These are phyloP conservation scores for Eurotiales sp. DNA, from an alignment of 2,329 filamentous ascomycete species.

Conservation along the genomic window DNA sequence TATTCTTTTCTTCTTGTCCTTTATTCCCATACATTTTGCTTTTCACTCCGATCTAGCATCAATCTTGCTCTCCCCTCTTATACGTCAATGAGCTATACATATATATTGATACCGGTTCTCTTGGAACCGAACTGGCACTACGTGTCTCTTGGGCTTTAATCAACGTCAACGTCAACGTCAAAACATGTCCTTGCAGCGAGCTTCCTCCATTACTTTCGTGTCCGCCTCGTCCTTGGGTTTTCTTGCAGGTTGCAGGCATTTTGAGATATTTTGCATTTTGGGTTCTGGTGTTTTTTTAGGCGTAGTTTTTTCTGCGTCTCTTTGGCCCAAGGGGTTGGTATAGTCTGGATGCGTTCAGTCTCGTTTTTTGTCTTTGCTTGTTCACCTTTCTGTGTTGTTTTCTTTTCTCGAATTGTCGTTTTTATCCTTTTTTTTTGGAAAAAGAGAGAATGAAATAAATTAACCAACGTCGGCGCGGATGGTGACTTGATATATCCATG, in stretches of 20 bases:
- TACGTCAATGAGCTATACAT: not conserved
- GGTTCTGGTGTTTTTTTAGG: not conserved
- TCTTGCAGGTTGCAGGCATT: not conserved
- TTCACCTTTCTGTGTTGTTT: not conserved
- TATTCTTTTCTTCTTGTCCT: not conserved
- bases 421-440: not conserved
- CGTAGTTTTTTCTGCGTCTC: not conserved
- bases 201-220: too few species aligned
- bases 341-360: not conserved
- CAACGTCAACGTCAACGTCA: too few species aligned
- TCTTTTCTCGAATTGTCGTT: not conserved
- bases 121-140: not conserved
- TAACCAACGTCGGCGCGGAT: not conserved
- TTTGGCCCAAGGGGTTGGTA: too few species aligned
- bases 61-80: constrained; percentile 6
- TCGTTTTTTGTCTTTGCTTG: not conserved
- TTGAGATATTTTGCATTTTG: not conserved
- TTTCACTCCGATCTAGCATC: not conserved
- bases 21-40: not conserved
- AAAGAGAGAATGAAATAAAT: not conserved
- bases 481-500: not conserved
- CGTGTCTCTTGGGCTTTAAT: not conserved
- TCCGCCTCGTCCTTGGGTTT: not conserved
- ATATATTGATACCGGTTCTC: constrained; percentile 1
- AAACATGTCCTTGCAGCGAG: not conserved